These are phyloP conservation scores for Tuber umbilicatum DNA, from an alignment of 495 filamentous ascomycete species.

Conservation along the genomic window DNA sequence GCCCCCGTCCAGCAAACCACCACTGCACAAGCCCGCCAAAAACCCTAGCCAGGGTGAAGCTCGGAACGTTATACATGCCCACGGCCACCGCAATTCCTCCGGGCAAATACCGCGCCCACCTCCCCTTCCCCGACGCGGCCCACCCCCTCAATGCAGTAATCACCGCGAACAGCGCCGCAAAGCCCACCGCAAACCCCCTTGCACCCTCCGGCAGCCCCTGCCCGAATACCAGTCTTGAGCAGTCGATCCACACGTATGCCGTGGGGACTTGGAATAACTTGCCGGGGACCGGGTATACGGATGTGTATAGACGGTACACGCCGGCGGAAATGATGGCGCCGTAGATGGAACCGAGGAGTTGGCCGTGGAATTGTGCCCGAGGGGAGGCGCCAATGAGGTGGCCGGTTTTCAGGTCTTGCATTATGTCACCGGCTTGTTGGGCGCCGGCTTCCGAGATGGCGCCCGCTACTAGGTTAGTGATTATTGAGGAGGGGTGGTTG, in stretches of 20 bases:
- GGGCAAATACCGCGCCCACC: slow-evolving; percentile 60
- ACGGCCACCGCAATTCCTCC: slow-evolving; percentile 68
- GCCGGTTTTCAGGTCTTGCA: slow-evolving; percentile 97
- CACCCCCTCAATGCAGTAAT: slow-evolving; percentile 57
- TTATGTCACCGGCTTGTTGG: slow-evolving; percentile 90
- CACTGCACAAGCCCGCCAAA: slow-evolving; percentile 78
- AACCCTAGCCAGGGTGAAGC: slow-evolving; percentile 84
- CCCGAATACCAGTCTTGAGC: slow-evolving; percentile 87
- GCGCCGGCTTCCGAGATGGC: slow-evolving; percentile 83
- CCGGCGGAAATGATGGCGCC: slow-evolving; percentile 80
- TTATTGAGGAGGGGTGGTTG: slow-evolving; percentile 66
- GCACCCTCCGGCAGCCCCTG: slow-evolving; percentile 80
- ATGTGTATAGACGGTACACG: slow-evolving; percentile 86
- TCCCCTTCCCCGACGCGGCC: slow-evolving; percentile 49
- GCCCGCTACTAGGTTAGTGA: slow-evolving; percentile 92
- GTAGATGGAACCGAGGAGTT: slow-evolving; percentile 82
- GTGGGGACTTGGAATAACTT: slow-evolving; percentile 90
- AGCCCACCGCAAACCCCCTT: slow-evolving; percentile 64
- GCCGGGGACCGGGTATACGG: slow-evolving; percentile 79
- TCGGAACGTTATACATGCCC: slow-evolving; percentile 96
- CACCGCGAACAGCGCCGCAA: slow-evolving; percentile 61
- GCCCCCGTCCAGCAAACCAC: slow-evolving; percentile 60
- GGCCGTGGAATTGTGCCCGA: slow-evolving; percentile 92
- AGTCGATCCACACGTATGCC: slow-evolving; percentile 94
- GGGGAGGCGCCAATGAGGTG: slow-evolving; percentile 87